Conservation (phyloP, 208 protist species). For the Acanthamoeba lenticulata region DNA sequence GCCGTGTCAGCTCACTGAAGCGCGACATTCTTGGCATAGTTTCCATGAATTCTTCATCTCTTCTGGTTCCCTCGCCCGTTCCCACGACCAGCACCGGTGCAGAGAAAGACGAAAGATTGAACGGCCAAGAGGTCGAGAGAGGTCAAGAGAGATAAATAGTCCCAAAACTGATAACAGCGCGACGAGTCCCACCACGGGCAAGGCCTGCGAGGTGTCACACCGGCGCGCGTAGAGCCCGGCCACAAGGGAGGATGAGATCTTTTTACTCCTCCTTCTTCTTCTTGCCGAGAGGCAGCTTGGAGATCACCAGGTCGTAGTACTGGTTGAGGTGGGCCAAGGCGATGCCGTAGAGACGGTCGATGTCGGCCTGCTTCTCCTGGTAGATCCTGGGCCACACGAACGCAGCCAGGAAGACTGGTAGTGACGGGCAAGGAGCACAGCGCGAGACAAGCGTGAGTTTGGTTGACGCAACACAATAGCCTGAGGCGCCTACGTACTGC, state of each 20-base stretch:
- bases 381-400: constrained; percentile 70
- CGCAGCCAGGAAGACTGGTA: constrained; percentile 57
- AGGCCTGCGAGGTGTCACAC: no score
- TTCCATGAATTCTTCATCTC: no score
- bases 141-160: no score
- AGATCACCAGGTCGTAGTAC: constrained; percentile 28
- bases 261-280: constrained; percentile 71
- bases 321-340: constrained; percentile 8
- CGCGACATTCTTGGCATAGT: no score
- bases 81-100: no score
- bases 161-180: no score
- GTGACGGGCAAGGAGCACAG: not conserved
- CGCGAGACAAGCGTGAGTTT: not conserved
- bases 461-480: not conserved
- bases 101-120: no score
- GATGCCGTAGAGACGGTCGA: constrained; percentile 39
- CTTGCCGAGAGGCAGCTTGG: constrained; percentile 66
- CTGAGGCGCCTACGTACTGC: not conserved
- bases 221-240: no score
- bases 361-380: constrained; percentile 68
- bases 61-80: no score
- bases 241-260: not conserved
- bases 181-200: no score
- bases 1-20: not conserved
- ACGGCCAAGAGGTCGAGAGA: no score